phyloP scores from a whole-genome alignment of 2,329 filamentous ascomycete genomes.

The Aureobasidium namibiae region DNA sequence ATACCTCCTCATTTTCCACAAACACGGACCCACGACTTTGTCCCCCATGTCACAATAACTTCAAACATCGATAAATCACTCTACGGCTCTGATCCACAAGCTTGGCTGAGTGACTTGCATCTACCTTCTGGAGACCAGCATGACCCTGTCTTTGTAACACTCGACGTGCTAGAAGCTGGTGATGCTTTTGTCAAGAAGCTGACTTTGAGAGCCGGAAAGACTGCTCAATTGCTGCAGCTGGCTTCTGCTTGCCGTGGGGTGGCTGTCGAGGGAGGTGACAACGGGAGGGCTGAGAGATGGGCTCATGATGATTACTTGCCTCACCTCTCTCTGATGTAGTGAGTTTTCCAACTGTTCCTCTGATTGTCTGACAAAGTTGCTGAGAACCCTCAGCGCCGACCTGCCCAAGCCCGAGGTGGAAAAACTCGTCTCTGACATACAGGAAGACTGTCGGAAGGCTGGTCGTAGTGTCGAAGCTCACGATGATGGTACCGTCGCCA shows the following conservation, averaged over 20 bases:
- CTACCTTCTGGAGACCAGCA: conserved; percentile 16
- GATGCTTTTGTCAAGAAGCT: conserved; percentile 32
- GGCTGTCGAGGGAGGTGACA: conserved; percentile 22
- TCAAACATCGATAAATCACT: conserved; percentile 25
- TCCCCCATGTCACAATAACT: conserved; percentile 36
- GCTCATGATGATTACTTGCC: conserved; percentile 27
- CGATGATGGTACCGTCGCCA: conserved; percentile 17
- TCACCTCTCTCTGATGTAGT: conserved; percentile 36
- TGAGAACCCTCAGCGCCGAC: conserved; percentile 16
- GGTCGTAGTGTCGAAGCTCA: conserved; percentile 16
- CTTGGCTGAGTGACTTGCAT: conserved; percentile 28
- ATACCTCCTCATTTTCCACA: conserved; percentile 28
- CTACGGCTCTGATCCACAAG: conserved; percentile 23
- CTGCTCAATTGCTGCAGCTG: conserved; percentile 21
- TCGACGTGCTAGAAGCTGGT: conserved; percentile 27
- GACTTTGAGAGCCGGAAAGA: conserved; percentile 29
- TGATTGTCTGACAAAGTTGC: not conserved
- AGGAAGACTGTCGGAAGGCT: conserved; percentile 19
- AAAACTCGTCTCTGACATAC: conserved; percentile 20
- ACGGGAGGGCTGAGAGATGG: conserved; percentile 25
- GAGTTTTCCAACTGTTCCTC: conserved; percentile 17
- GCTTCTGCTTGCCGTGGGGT: conserved; percentile 23
- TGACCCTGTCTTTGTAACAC: conserved; percentile 19
- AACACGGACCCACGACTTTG: conserved; percentile 23
- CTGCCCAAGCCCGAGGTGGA: conserved; percentile 13